Percentiles rank a stretch among this genome's conserved stretches.
phyloP scores from a whole-genome alignment of 2,329 filamentous ascomycete genomes.

The Harringtonia lauricola region DNA sequence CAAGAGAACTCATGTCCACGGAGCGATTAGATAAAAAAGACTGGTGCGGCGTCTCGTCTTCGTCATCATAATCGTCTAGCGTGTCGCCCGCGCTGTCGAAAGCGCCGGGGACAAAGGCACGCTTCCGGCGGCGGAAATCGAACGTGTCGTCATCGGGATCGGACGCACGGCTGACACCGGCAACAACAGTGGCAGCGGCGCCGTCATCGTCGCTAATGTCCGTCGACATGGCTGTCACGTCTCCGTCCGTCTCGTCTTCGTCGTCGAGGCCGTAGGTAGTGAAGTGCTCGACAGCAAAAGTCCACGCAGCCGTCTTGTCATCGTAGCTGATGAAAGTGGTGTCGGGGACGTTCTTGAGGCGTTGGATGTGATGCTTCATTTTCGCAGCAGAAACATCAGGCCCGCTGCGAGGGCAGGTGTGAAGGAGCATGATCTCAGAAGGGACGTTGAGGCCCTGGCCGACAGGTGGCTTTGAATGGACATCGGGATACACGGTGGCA shows the following conservation, averaged over 20 bases:
- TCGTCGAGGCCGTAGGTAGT: slow-evolving; percentile 86
- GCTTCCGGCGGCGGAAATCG: slow-evolving; percentile 36
- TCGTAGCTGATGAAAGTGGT: slow-evolving; percentile 80
- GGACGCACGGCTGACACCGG: slow-evolving; percentile 15
- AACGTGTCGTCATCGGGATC: slow-evolving; percentile 39
- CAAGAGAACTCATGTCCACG: slow-evolving; percentile 61
- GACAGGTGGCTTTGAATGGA: slow-evolving; percentile 66
- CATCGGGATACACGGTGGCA: slow-evolving; percentile 76
- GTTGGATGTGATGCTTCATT: slow-evolving; percentile 61
- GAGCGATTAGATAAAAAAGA: slow-evolving; percentile 94
- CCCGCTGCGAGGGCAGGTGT: slow-evolving; percentile 80
- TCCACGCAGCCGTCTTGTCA: slow-evolving; percentile 71
- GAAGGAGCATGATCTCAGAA: slow-evolving; percentile 75
- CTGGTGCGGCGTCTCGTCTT: slow-evolving; percentile 38
- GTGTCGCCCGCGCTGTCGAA: slow-evolving; percentile 58
- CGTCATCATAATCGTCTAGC: slow-evolving; percentile 48
- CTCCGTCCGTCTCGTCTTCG: slow-evolving; percentile 56
- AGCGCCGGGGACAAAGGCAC: slow-evolving; percentile 58
- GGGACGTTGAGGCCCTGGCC: slow-evolving; percentile 90
- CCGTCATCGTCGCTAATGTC: slow-evolving; percentile 17
- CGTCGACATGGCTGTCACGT: slow-evolving; percentile 25
- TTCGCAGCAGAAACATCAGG: slow-evolving; percentile 42
- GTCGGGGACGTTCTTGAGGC: slow-evolving; percentile 66
- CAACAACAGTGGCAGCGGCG: slow-evolving; percentile 13
- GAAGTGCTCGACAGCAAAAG: slow-evolving; percentile 90